Conservation (phyloP, 2,329 filamentous ascomycete species). For the Saccharata proteae region DNA sequence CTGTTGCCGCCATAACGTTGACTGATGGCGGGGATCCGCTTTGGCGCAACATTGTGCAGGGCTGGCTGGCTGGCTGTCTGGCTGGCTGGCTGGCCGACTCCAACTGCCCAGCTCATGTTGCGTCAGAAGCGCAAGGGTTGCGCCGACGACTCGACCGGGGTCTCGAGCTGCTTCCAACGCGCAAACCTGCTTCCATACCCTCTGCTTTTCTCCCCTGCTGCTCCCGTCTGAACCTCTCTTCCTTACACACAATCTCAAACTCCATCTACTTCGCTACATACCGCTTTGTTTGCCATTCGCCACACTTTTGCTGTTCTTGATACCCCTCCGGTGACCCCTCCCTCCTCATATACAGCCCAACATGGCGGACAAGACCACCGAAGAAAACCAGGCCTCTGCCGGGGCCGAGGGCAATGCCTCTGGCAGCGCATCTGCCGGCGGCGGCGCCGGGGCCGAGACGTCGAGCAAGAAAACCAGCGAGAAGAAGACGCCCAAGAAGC, state of each 20-base stretch:
- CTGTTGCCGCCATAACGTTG: no score
- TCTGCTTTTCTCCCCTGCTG: conserved; percentile 6
- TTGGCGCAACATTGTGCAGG: not conserved
- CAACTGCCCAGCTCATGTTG: no score
- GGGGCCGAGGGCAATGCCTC: conserved; percentile 14
- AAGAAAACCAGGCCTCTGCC: conserved; percentile 13
- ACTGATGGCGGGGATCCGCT: not conserved
- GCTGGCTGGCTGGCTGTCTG: not conserved
- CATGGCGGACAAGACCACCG: conserved; percentile 13
- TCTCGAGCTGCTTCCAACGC: conserved; percentile 2
- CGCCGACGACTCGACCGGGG: conserved; percentile 3
- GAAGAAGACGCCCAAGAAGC: conserved; percentile 39
- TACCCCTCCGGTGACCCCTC: conserved; percentile 1
- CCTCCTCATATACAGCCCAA: conserved; percentile 1
- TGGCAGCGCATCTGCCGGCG: conserved; percentile 15
- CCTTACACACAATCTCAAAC: not conserved
- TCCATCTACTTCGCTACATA: not conserved
- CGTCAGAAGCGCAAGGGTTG: conserved; percentile 9
- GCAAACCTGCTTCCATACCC: conserved; percentile 7
- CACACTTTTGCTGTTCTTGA: conserved; percentile 1
- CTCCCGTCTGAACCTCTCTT: conserved; percentile 1
- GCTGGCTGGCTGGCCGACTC: no score
- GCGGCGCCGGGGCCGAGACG: conserved; percentile 9
- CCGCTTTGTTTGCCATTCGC: not conserved
- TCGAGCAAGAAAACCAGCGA: conserved; percentile 28